Evolutionary conservation across 169 alveolate species (phyloP), one percentile per base, ranked within the genome.

Genomic region (Cardiosporidium cionae): DNA sequence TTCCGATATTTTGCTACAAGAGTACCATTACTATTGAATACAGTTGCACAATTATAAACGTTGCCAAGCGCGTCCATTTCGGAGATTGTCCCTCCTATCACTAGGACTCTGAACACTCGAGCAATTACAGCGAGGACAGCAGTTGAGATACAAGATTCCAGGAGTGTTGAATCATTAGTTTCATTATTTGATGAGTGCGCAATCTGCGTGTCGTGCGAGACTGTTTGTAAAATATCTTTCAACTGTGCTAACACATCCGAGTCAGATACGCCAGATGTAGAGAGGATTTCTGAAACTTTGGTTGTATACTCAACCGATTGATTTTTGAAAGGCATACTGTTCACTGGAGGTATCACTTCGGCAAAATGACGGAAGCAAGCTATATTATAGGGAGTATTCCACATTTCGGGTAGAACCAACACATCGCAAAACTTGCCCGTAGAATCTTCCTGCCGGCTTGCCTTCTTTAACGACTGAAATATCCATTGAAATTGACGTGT

Each of bases 21-120:
- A 34, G 32, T 23, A 22, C 76, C 76, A 1, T 25, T 74, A 32
- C 88, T 52, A 0, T 84, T 74, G 2, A 93, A 93, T 36, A 83
- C 84, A 29, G 79, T 64, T 7, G 82, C 81, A n/a, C 94, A 87
- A 62, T 91, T 91, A 69, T 84, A 87, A 28, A 87, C 52, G 6
- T 4, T 36, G 54, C 33, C 68, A 27, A 7, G 63, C 63, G 5
- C 16, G 22, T 5, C 65, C 16, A 37, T 0, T 70, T 91, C 93
- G 33, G 93, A 92, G 52, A 91, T 83, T 28, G 90, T 80, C 5
- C 96, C 96, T n/a, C 94, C 94, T 33, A 89, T 79, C 5, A 91
- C 83, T 58, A 79, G 82, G 63, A 84, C 80, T 28, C 78, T 37
- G 63, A 76, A 62, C 34, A 73, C 52, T 70, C 76, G 82, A 16